Evolutionary conservation across 306 rosid species (phyloP).

Genomic region (Prunus dulcis): DNA sequence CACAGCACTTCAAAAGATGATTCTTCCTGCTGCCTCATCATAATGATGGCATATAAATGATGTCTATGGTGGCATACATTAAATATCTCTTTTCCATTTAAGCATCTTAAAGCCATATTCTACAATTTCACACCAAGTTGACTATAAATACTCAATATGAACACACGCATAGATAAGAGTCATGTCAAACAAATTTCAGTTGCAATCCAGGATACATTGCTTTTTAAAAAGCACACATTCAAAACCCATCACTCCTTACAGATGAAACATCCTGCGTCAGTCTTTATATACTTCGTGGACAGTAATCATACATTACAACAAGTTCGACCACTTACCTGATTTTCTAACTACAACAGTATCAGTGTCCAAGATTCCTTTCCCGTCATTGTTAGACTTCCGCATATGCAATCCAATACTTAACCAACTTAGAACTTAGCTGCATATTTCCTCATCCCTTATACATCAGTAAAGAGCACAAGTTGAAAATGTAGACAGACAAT

Average conservation of each 20-base stretch:
- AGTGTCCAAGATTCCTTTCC: not conserved
- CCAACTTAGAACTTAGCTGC: constrained; percentile 7
- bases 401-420: not conserved
- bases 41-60: no score
- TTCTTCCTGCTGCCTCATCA: not conserved
- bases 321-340: not conserved
- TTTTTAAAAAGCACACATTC: not conserved
- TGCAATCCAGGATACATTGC: not conserved
- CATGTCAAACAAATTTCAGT: not conserved
- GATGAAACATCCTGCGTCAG: not conserved
- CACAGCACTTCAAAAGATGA: not conserved
- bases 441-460: constrained; percentile 19
- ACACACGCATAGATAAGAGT: not conserved
- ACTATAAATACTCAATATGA: not conserved
- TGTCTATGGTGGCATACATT: no score
- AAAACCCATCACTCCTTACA: not conserved
- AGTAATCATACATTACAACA: constrained; percentile 4
- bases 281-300: not conserved
- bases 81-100: not conserved
- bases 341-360: not conserved
- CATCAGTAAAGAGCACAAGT: constrained; percentile 19
- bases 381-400: not conserved
- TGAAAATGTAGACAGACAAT: constrained; percentile 24
- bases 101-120: not conserved
- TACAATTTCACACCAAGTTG: not conserved